Percentiles rank a stretch among this genome's conserved stretches.
These are phyloP conservation scores for Fusarium chaquense DNA, from an alignment of 2,329 filamentous ascomycete genomes.

Conservation along the genomic window DNA sequence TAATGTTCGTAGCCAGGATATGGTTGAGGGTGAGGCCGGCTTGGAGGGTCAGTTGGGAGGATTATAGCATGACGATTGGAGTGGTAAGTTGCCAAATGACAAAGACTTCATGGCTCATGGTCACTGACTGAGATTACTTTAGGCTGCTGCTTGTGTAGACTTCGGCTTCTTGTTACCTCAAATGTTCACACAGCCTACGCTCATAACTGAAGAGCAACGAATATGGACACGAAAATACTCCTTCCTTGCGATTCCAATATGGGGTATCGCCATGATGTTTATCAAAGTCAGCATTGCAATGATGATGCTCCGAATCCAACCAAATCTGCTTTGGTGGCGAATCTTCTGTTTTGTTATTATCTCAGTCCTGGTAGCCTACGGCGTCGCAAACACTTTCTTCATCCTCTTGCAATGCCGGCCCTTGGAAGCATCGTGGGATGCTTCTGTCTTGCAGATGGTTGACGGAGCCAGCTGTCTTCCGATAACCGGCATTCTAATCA, in stretches of 20 bases:
- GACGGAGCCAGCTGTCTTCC: constrained; percentile 21
- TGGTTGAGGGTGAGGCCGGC: background rate
- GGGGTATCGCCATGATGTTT: constrained; percentile 29
- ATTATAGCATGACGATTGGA: constrained; percentile 8
- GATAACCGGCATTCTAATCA: constrained; percentile 11
- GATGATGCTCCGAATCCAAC: constrained; percentile 28
- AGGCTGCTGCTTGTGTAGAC: constrained; percentile 9
- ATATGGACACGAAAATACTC: constrained; percentile 7
- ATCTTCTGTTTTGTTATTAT: constrained; percentile 22
- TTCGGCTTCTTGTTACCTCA: constrained; percentile 18
- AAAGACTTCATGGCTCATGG: accelerated
- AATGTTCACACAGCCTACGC: constrained; percentile 6
- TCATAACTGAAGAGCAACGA: background rate
- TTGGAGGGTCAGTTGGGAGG: constrained; percentile 18
- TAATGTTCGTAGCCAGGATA: constrained; percentile 14
- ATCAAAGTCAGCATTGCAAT: constrained; percentile 29
- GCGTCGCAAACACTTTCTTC: constrained; percentile 21
- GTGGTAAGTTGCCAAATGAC: background rate
- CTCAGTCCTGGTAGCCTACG: constrained; percentile 2
- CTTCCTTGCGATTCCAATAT: constrained; percentile 11
- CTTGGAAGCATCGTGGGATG: constrained; percentile 15
- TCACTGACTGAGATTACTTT: background rate
- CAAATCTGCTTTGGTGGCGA: constrained; percentile 6
- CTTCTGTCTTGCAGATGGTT: background rate
- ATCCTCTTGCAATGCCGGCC: constrained; percentile 15